Percentiles rank a stretch among this genome's conserved stretches.
phyloP scores from a whole-genome alignment of 148 eudicot genomes.

The Rhododendron ovatum region DNA sequence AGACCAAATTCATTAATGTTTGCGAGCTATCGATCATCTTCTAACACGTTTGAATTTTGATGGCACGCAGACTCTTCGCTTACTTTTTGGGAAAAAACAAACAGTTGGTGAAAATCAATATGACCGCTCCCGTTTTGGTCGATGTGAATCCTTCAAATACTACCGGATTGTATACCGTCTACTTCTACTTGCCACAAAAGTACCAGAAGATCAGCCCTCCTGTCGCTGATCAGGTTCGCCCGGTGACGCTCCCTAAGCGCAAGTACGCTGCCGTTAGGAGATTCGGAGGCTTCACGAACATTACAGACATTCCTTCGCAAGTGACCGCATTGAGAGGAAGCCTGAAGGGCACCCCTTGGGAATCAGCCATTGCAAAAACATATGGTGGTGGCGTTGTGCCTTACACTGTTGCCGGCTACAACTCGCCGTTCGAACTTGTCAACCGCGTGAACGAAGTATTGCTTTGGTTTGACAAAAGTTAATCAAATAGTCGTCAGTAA shows the following conservation, averaged over 20 bases:
- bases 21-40: no score
- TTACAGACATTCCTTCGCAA: not conserved
- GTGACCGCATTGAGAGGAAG: not conserved
- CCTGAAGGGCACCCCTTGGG: slow-evolving; percentile 10
- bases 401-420: slow-evolving; percentile 12
- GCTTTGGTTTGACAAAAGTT: slow-evolving; percentile 13
- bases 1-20: no score
- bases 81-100: no score
- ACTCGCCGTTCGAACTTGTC: slow-evolving; percentile 1
- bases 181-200: not conserved
- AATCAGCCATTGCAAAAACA: not conserved
- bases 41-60: no score
- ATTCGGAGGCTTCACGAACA: slow-evolving; percentile 7
- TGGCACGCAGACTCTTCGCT: no score
- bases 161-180: not conserved
- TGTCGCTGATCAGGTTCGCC: not conserved
- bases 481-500: not conserved
- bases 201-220: not conserved
- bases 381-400: not conserved
- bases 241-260: not conserved
- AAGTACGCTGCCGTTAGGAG: slow-evolving; percentile 8
- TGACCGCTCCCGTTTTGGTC: not conserved
- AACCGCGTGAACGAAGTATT: slow-evolving; percentile 17
- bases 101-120: no score
- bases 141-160: not conserved